A percentile compares a stretch with the other conserved stretches of the same genome.
phyloP scores from a whole-genome alignment of 805 yeast genomes.

The Wickerhamomyces alni region DNA sequence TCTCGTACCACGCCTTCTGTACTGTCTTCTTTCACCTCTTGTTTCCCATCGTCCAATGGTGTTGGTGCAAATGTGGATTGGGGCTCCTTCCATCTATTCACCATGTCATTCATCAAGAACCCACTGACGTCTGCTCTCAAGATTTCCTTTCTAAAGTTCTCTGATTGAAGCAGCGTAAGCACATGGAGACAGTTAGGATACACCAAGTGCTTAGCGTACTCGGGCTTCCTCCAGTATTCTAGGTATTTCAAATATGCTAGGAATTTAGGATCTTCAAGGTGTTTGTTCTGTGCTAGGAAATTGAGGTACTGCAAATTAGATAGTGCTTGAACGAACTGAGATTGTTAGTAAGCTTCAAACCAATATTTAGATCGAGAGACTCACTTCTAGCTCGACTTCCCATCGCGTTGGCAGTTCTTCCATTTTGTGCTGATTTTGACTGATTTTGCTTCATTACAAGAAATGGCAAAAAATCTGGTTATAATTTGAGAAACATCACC shows the following conservation, averaged over 20 bases:
- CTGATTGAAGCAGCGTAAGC: conserved; percentile 42
- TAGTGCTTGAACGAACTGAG: conserved; percentile 79
- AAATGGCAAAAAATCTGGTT: no score
- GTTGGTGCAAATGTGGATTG: conserved; percentile 20
- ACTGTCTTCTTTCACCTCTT: neutral
- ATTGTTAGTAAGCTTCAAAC: neutral
- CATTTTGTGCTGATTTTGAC: conserved; percentile 4
- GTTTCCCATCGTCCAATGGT: conserved; percentile 11
- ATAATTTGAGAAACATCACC: no score
- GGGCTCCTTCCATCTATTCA: conserved; percentile 48
- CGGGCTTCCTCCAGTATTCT: conserved; percentile 78
- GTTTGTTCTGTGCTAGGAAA: conserved; percentile 78
- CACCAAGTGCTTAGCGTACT: conserved; percentile 63
- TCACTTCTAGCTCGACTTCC: conserved; percentile 79
- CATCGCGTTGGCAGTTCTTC: conserved; percentile 64
- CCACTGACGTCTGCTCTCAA: conserved; percentile 52
- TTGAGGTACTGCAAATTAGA: conserved; percentile 86
- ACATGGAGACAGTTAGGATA: conserved; percentile 87
- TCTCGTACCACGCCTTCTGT: neutral
- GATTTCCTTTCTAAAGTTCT: conserved; percentile 48
- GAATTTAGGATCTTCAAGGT: conserved; percentile 65
- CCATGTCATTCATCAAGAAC: conserved; percentile 69
- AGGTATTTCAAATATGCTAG: conserved; percentile 72
- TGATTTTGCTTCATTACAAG: neutral
- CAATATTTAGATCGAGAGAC: no score